phyloP scores from a whole-genome alignment of 2,329 filamentous ascomycete species.

The Penicillium occitanis region DNA sequence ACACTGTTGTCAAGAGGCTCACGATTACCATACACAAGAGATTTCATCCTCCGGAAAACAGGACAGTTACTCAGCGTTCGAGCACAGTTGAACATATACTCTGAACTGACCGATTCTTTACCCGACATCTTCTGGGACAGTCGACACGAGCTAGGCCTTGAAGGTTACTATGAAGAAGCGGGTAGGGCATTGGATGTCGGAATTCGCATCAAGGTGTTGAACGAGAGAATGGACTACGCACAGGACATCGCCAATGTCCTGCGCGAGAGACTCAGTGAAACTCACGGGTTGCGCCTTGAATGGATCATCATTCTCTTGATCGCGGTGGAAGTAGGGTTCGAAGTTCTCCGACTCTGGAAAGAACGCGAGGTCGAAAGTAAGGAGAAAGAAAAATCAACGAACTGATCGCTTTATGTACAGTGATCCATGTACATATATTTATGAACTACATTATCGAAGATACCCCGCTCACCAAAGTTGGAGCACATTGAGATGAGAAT shows the following conservation, averaged over 20 bases:
- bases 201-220: slow-evolving; percentile 84
- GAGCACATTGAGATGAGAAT: background rate
- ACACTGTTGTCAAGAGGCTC: slow-evolving; percentile 70
- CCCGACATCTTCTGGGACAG: slow-evolving; percentile 98
- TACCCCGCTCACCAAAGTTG: slow-evolving; percentile 18
- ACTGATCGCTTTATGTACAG: slow-evolving; percentile 1
- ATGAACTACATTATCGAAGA: slow-evolving; percentile 11
- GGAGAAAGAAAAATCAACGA: slow-evolving; percentile 1
- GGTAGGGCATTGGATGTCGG: slow-evolving; percentile 87
- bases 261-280: slow-evolving; percentile 84
- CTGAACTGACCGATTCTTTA: slow-evolving; percentile 89
- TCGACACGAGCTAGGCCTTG: slow-evolving; percentile 80
- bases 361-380: slow-evolving; percentile 53
- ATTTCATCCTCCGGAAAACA: slow-evolving; percentile 87
- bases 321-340: slow-evolving; percentile 86
- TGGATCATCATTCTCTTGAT: slow-evolving; percentile 97
- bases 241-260: slow-evolving; percentile 90
- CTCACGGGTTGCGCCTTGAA: slow-evolving; percentile 82
- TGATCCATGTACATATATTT: slow-evolving; percentile 8
- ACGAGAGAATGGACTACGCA: slow-evolving; percentile 97
- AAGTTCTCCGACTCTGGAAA: slow-evolving; percentile 70
- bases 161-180: slow-evolving; percentile 93
- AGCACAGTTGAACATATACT: slow-evolving; percentile 93
- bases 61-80: slow-evolving; percentile 86
- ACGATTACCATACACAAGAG: slow-evolving; percentile 63